These are phyloP conservation scores for Ulmus americana DNA, from an alignment of 331 rosid species.

Conservation along the genomic window DNA sequence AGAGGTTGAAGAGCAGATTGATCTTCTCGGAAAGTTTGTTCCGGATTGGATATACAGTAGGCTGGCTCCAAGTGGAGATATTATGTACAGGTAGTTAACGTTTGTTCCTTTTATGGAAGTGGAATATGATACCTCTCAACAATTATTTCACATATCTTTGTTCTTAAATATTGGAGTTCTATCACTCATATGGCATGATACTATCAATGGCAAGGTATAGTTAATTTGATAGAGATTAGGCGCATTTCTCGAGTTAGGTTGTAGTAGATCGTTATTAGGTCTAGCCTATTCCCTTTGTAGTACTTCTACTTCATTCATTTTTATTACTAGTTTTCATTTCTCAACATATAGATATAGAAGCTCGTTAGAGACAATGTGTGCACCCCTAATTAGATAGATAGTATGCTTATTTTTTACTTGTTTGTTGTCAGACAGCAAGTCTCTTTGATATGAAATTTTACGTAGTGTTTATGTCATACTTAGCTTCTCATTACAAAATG, in stretches of 20 bases:
- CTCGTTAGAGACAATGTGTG: no score
- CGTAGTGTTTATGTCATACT: no score
- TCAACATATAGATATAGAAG: no score
- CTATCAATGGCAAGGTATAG: not conserved
- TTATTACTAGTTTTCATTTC: no score
- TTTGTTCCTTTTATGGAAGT: not conserved
- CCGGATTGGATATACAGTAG: slow-evolving; percentile 59
- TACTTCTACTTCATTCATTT: no score
- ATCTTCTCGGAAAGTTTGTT: slow-evolving; percentile 41
- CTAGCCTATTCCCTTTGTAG: not conserved
- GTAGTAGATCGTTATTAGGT: not conserved
- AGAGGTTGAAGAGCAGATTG: slow-evolving; percentile 56
- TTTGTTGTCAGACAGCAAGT: not conserved
- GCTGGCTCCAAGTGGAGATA: slow-evolving; percentile 43
- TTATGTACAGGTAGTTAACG: slow-evolving; percentile 42
- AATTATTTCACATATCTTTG: not conserved
- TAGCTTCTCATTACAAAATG: no score
- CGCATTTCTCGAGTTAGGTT: not conserved
- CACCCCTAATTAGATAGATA: no score
- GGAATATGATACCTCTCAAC: slow-evolving; percentile 1
- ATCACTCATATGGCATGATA: not conserved
- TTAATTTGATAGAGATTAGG: no score
- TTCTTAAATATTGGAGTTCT: not conserved
- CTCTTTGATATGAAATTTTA: not conserved
- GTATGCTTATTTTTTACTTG: no score